Evolutionary conservation across 2,329 filamentous ascomycete species (phyloP).

Genomic region (Neopestalotiopsis sp.): DNA sequence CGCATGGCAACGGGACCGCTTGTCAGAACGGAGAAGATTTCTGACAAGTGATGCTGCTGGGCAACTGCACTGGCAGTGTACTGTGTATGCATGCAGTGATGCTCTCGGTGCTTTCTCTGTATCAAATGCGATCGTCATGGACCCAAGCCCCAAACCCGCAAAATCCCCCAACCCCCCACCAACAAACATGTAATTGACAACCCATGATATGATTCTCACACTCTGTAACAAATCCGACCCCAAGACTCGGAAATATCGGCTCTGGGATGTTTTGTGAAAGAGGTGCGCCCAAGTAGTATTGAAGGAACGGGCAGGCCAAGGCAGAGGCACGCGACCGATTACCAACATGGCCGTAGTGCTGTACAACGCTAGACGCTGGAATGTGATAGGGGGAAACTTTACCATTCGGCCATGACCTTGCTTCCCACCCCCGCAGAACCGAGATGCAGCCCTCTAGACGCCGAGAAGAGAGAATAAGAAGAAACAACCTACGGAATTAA

Average conservation of each 20-base stretch:
- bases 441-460: background rate
- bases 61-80: no score
- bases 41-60: background rate
- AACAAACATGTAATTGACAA: background rate
- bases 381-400: background rate
- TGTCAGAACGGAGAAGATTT: background rate
- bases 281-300: background rate
- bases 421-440: background rate
- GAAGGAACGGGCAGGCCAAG: background rate
- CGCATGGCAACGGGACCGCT: background rate
- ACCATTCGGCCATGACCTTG: background rate
- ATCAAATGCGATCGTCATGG: background rate
- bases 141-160: background rate
- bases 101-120: background rate
- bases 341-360: constrained; percentile 1
- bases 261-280: background rate
- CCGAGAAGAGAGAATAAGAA: background rate
- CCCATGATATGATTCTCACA: background rate
- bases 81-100: no score
- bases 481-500: background rate
- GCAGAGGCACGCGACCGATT: background rate
- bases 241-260: constrained; percentile 12
- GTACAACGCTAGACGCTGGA: background rate
- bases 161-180: no score
- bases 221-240: background rate